These are phyloP conservation scores for Lipomyces oligophaga DNA, from an alignment of 805 yeast species.

Conservation along the genomic window DNA sequence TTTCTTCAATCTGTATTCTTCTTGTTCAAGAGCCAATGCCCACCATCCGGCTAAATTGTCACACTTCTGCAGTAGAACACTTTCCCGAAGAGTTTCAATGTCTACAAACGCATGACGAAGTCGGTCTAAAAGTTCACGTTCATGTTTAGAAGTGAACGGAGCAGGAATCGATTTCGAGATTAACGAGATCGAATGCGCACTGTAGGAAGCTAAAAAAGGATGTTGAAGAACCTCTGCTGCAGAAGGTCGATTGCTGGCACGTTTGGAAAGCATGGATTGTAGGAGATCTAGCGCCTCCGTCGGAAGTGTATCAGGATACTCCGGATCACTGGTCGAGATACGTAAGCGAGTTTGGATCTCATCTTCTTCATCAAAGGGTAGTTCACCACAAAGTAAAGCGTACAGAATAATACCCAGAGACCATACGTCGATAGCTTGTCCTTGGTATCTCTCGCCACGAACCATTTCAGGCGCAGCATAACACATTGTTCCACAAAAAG, in stretches of 20 bases:
- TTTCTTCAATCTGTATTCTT: constrained; percentile 2
- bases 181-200: constrained; percentile 40
- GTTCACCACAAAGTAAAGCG: constrained; percentile 75
- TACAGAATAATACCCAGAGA: constrained; percentile 83
- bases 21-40: constrained; percentile 56
- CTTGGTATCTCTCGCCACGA: constrained; percentile 64
- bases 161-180: constrained; percentile 39
- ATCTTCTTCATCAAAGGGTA: constrained; percentile 88
- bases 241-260: constrained; percentile 60
- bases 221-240: constrained; percentile 49
- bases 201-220: constrained; percentile 39
- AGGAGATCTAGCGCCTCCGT: constrained; percentile 51
- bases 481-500: constrained; percentile 90
- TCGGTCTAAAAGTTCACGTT: constrained; percentile 56
- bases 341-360: constrained; percentile 56
- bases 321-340: constrained; percentile 65
- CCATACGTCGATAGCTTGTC: constrained; percentile 82
- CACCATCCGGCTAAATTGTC: constrained; percentile 74
- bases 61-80: constrained; percentile 56
- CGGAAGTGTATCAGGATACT: constrained; percentile 47
- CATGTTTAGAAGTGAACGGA: constrained; percentile 59
- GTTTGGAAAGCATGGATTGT: constrained; percentile 56
- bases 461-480: constrained; percentile 96
- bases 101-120: constrained; percentile 62
- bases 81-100: constrained; percentile 53